Evolutionary conservation across 805 yeast genomes (phyloP).

Genomic region (Zygosaccharomyces pseudorouxii): DNA sequence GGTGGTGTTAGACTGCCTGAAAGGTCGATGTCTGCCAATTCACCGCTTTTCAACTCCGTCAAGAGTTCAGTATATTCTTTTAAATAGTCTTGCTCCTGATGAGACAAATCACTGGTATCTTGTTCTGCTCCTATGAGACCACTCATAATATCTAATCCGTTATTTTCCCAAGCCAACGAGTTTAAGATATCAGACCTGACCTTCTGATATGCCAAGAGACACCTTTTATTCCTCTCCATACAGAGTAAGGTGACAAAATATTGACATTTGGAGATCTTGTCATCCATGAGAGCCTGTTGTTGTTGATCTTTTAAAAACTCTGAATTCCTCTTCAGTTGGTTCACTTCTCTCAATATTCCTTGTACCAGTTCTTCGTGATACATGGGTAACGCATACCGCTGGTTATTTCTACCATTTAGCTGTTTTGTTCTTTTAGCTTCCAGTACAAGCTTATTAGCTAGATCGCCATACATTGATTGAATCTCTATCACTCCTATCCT

Average conservation of each 20-base stretch:
- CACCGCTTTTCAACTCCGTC: slow-evolving; percentile 66
- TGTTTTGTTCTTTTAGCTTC: slow-evolving; percentile 79
- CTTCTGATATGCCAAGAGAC: slow-evolving; percentile 78
- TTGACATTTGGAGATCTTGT: slow-evolving; percentile 55
- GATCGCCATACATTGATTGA: slow-evolving; percentile 78
- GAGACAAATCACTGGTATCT: slow-evolving; percentile 54
- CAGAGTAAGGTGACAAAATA: slow-evolving; percentile 56
- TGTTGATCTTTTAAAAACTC: slow-evolving; percentile 41
- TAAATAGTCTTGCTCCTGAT: slow-evolving; percentile 74
- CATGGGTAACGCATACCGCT: slow-evolving; percentile 41
- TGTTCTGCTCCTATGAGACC: slow-evolving; percentile 30
- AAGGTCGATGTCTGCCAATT: slow-evolving; percentile 76
- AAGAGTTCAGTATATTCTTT: slow-evolving; percentile 65
- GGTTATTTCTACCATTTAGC: slow-evolving; percentile 39
- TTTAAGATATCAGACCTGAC: slow-evolving; percentile 64
- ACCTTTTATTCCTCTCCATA: slow-evolving; percentile 84
- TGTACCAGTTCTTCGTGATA: slow-evolving; percentile 71
- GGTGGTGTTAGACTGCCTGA: slow-evolving; percentile 92
- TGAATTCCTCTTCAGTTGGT: slow-evolving; percentile 54
- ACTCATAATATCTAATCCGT: slow-evolving; percentile 38
- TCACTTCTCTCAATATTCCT: slow-evolving; percentile 65
- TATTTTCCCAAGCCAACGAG: slow-evolving; percentile 66
- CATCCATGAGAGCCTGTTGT: slow-evolving; percentile 27
- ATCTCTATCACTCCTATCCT: neutral
- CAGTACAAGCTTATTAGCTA: slow-evolving; percentile 72